Conservation (phyloP, 176 grass and related monocot species). For the Typha latifolia region DNA sequence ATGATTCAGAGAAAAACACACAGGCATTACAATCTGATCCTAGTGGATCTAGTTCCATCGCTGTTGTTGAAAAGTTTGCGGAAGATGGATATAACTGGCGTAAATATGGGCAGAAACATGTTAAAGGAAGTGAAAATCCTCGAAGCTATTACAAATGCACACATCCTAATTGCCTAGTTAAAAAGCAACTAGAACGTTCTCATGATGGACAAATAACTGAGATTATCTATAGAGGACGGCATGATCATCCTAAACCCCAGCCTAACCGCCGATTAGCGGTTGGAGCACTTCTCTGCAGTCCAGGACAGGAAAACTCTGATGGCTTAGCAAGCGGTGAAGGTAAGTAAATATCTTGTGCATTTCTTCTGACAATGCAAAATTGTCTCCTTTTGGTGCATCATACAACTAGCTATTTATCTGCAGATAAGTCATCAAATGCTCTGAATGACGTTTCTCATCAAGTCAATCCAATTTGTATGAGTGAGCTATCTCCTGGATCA, state of each 20-base stretch:
- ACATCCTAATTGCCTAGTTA: constrained; percentile 91
- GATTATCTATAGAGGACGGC: constrained; percentile 79
- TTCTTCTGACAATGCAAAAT: background rate
- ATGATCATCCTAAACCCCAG: constrained; percentile 87
- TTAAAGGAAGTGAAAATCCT: constrained; percentile 94
- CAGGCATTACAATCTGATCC: constrained; percentile 40
- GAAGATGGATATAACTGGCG: constrained; percentile 96
- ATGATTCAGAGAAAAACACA: constrained; percentile 28
- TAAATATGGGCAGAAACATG: constrained; percentile 97
- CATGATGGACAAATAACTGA: constrained; percentile 88
- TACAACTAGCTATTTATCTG: constrained; percentile 20
- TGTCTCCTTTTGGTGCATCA: constrained; percentile 4
- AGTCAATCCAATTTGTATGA: constrained; percentile 42
- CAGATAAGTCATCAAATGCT: constrained; percentile 62
- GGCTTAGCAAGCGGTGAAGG: constrained; percentile 45
- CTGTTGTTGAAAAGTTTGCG: constrained; percentile 53
- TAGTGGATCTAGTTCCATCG: constrained; percentile 15
- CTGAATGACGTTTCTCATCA: constrained; percentile 28
- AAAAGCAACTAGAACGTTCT: constrained; percentile 86
- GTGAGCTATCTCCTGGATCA: constrained; percentile 35
- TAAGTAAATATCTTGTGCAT: constrained; percentile 19
- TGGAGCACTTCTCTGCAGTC: constrained; percentile 41
- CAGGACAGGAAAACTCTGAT: constrained; percentile 66
- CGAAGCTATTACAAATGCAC: constrained; percentile 99
- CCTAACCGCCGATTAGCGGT: constrained; percentile 58